phyloP scores from a whole-genome alignment of 2,329 filamentous ascomycete species.

The Didymosphaeria variabile region DNA sequence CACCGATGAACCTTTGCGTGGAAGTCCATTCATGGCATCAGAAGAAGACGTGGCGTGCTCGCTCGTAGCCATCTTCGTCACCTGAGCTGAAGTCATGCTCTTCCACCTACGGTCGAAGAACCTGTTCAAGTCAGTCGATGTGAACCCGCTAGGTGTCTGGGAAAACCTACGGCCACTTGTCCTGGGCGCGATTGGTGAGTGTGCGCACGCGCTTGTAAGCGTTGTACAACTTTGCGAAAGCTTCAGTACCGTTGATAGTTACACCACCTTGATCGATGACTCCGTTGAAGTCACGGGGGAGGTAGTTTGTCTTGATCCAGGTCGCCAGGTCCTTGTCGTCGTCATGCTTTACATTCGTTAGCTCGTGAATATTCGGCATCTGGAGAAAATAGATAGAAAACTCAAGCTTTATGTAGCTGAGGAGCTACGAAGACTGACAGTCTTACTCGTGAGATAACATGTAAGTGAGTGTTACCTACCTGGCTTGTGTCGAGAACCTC shows the following conservation, averaged over 20 bases:
- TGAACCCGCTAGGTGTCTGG: too few relatives aligned
- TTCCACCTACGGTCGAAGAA: constrained; percentile 39
- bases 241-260: constrained; percentile 31
- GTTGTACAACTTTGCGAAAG: constrained; percentile 34
- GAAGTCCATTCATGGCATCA: background rate
- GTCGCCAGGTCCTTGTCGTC: constrained; percentile 31
- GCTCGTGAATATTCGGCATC: background rate
- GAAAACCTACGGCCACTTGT: constrained; percentile 39
- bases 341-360: constrained; percentile 9
- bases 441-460: background rate
- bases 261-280: constrained; percentile 14
- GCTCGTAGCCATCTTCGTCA: background rate
- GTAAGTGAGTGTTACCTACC: background rate
- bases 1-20: background rate
- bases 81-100: constrained; percentile 26
- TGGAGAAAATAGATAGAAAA: too few relatives aligned
- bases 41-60: background rate
- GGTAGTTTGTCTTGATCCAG: constrained; percentile 36
- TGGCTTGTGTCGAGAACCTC: constrained; percentile 31
- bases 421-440: background rate
- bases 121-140: background rate
- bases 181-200: constrained; percentile 40
- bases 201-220: constrained; percentile 40
- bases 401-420: too few relatives aligned
- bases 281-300: constrained; percentile 23